These are phyloP conservation scores for Mycena olivaceomarginata DNA, from an alignment of 768 basidiomycete species.

Conservation along the genomic window DNA sequence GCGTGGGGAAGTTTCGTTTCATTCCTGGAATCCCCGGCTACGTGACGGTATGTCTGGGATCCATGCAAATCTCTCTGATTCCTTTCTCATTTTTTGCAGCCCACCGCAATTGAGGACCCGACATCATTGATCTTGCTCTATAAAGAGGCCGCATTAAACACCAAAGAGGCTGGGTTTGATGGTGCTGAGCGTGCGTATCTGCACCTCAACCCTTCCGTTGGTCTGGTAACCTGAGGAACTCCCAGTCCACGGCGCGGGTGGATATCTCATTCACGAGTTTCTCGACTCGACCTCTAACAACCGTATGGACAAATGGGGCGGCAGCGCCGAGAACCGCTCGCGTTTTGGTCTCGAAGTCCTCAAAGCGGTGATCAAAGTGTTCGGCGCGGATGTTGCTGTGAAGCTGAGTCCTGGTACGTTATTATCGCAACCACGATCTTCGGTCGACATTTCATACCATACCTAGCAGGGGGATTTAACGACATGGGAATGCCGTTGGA, in stretches of 20 bases:
- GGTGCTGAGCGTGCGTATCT: slow-evolving; percentile 15
- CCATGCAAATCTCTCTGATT: too few species aligned
- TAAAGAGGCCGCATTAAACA: slow-evolving; percentile 56
- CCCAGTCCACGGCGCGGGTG: slow-evolving; percentile 49
- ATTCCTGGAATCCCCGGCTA: slow-evolving; percentile 52
- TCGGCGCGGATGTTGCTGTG: slow-evolving; percentile 56
- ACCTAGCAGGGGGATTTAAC: slow-evolving; percentile 1
- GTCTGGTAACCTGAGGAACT: too few species aligned
- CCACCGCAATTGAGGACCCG: slow-evolving; percentile 55
- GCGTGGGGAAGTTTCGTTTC: slow-evolving; percentile 50
- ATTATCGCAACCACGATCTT: too few species aligned
- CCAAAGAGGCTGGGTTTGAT: slow-evolving; percentile 33
- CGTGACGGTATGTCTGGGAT: slow-evolving; percentile 35
- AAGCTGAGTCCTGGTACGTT: slow-evolving; percentile 47
- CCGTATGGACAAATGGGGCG: slow-evolving; percentile 62
- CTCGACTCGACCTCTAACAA: slow-evolving; percentile 55
- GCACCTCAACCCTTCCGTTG: not conserved
- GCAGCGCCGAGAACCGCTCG: slow-evolving; percentile 61
- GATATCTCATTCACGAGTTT: slow-evolving; percentile 60
- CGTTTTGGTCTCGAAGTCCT: slow-evolving; percentile 60
- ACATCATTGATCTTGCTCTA: slow-evolving; percentile 49
- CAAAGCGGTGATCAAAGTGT: slow-evolving; percentile 52
- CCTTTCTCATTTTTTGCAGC: slow-evolving; percentile 35
- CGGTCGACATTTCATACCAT: not conserved
- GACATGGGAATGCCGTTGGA: slow-evolving; percentile 42